Percentiles rank a stretch among this genome's conserved stretches.
Evolutionary conservation across 345 rosid species (phyloP).

Genomic region (Hibiscus tridactylites): DNA sequence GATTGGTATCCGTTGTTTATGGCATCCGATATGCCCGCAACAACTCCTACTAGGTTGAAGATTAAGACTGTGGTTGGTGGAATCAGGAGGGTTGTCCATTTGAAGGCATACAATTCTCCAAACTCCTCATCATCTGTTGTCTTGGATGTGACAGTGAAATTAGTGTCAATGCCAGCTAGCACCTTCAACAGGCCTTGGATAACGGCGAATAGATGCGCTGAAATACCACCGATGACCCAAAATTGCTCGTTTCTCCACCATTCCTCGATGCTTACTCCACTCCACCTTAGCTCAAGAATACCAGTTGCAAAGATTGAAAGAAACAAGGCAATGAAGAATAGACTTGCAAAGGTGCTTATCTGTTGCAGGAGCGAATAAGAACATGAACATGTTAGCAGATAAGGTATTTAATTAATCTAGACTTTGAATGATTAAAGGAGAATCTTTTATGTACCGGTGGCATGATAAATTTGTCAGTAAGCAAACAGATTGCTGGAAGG

Average conservation of each 20-base stretch:
- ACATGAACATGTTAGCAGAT: neutral
- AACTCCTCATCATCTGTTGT: slow-evolving; percentile 80
- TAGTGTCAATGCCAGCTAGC: slow-evolving; percentile 86
- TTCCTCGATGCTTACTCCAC: slow-evolving; percentile 97
- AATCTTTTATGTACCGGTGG: slow-evolving; percentile 51
- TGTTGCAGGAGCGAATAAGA: slow-evolving; percentile 20
- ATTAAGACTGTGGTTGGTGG: slow-evolving; percentile 93
- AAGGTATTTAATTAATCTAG: neutral
- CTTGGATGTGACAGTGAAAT: slow-evolving; percentile 94
- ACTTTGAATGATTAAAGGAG: neutral
- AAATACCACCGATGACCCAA: slow-evolving; percentile 95
- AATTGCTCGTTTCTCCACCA: slow-evolving; percentile 99
- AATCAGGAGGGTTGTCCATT: slow-evolving; percentile 89
- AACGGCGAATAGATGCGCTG: slow-evolving; percentile 91
- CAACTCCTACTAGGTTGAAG: slow-evolving; percentile 88
- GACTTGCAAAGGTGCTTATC: slow-evolving; percentile 94
- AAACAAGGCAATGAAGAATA: slow-evolving; percentile 80
- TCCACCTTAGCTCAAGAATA: slow-evolving; percentile 88
- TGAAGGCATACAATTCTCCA: slow-evolving; percentile 80
- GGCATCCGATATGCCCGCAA: slow-evolving; percentile 90
- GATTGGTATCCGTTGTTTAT: slow-evolving; percentile 87
- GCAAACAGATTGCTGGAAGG: slow-evolving; percentile 90
- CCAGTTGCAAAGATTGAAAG: slow-evolving; percentile 74
- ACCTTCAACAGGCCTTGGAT: slow-evolving; percentile 81
- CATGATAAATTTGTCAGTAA: slow-evolving; percentile 95